Conservation (phyloP, 305 asterid genomes). For the Solanum hybrid region DNA sequence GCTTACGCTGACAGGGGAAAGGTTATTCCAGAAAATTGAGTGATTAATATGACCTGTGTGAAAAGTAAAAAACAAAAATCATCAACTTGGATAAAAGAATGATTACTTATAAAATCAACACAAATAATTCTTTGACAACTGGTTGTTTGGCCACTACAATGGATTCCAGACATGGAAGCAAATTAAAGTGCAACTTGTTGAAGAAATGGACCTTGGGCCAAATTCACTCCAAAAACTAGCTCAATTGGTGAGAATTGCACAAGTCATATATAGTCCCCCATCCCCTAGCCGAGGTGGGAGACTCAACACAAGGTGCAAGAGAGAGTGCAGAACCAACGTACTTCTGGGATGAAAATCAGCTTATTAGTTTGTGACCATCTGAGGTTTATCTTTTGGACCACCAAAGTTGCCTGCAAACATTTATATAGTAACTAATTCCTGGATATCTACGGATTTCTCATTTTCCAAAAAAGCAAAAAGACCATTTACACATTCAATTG, state of each 20-base stretch:
- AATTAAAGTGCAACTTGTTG: no score
- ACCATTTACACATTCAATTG: not conserved
- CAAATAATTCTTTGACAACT: not conserved
- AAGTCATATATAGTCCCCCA: not conserved
- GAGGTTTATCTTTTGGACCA: not conserved
- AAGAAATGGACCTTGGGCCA: no score
- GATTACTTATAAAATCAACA: not conserved
- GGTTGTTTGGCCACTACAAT: not conserved
- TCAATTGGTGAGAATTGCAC: no score
- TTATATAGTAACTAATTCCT: not conserved
- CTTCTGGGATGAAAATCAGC: not conserved
- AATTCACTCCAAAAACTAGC: no score
- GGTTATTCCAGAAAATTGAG: constrained; percentile 76
- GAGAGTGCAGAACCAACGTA: not conserved
- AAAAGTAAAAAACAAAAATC: not conserved
- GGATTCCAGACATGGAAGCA: no score
- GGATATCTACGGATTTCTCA: not conserved
- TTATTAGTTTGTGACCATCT: not conserved
- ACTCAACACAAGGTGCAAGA: not conserved
- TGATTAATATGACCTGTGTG: constrained; percentile 57
- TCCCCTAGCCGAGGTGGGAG: not conserved
- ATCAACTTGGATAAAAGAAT: not conserved
- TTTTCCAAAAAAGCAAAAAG: not conserved
- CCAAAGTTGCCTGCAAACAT: not conserved
- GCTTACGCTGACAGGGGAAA: constrained; percentile 50